phyloP scores from a whole-genome alignment of 164 flowering plant species.

The Litsea cubeba region DNA sequence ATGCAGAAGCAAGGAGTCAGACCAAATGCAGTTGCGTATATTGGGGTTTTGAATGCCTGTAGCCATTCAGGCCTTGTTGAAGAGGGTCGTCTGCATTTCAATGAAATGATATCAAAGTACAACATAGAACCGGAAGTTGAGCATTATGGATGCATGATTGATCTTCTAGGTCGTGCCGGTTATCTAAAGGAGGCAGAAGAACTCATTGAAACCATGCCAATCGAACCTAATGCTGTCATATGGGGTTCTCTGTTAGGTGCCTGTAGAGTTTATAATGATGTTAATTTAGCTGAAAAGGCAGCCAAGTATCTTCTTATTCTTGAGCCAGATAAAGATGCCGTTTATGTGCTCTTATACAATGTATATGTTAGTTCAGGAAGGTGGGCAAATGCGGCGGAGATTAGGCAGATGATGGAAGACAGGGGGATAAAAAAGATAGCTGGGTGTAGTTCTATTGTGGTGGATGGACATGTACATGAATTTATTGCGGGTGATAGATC shows the following conservation, averaged over 20 bases:
- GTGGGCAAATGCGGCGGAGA: conserved; percentile 13
- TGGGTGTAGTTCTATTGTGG: conserved; percentile 21
- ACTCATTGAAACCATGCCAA: conserved; percentile 20
- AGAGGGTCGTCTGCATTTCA: conserved; percentile 10
- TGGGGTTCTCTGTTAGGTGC: conserved; percentile 24
- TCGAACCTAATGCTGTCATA: conserved; percentile 13
- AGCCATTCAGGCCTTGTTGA: conserved; percentile 14
- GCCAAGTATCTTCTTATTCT: conserved; percentile 13
- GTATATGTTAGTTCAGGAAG: conserved; percentile 15
- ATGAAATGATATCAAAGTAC: conserved; percentile 7
- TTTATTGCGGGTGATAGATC: conserved; percentile 32
- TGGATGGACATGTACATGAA: conserved; percentile 25
- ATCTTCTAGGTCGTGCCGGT: conserved; percentile 3
- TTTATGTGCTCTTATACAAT: conserved; percentile 20
- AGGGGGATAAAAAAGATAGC: conserved; percentile 14
- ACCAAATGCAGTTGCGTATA: conserved; percentile 7
- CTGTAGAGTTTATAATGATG: conserved; percentile 12
- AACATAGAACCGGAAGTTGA: conserved; percentile 11
- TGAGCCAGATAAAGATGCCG: conserved; percentile 22
- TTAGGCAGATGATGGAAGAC: conserved; percentile 16
- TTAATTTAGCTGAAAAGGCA: conserved; percentile 16
- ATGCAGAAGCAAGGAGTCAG: conserved; percentile 7
- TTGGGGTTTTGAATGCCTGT: conserved; percentile 7
- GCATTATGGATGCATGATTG: conserved; percentile 5
- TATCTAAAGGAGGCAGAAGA: conserved; percentile 2